Conservation (phyloP, 106 monocot genomes). For the Dioscorea dumetorum region DNA sequence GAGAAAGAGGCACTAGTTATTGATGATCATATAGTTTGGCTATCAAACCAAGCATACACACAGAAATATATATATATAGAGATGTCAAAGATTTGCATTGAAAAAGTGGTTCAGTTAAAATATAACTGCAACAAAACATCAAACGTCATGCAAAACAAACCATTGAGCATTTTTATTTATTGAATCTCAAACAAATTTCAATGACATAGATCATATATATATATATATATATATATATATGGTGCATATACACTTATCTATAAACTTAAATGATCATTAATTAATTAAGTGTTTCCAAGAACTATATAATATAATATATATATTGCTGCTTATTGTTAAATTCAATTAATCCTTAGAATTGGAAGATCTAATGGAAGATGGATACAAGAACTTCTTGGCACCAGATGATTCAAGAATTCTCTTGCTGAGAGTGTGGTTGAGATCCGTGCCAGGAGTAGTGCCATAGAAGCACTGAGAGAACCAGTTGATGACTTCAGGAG, state of each 20-base stretch:
- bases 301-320: too few species aligned
- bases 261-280: too few species aligned
- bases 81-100: neutral
- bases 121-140: too few species aligned
- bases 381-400: constrained; percentile 58
- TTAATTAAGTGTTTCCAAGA: too few species aligned
- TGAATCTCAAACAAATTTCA: neutral
- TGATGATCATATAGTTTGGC: too few species aligned
- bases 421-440: constrained; percentile 40
- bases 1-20: too few species aligned
- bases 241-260: too few species aligned
- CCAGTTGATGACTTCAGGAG: constrained; percentile 55
- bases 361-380: constrained; percentile 38
- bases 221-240: too few species aligned
- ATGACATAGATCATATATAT: neutral
- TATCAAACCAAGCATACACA: neutral
- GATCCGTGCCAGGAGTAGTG: constrained; percentile 11
- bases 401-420: constrained; percentile 41
- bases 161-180: too few species aligned
- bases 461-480: constrained; percentile 36
- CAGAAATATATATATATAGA: neutral
- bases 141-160: too few species aligned
- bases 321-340: neutral
- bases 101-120: too few species aligned
- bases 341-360: constrained; percentile 1